Percentiles rank a stretch among this genome's conserved stretches.
Conservation (phyloP, 768 basidiomycete species). For the Tulasnella calospora region DNA sequence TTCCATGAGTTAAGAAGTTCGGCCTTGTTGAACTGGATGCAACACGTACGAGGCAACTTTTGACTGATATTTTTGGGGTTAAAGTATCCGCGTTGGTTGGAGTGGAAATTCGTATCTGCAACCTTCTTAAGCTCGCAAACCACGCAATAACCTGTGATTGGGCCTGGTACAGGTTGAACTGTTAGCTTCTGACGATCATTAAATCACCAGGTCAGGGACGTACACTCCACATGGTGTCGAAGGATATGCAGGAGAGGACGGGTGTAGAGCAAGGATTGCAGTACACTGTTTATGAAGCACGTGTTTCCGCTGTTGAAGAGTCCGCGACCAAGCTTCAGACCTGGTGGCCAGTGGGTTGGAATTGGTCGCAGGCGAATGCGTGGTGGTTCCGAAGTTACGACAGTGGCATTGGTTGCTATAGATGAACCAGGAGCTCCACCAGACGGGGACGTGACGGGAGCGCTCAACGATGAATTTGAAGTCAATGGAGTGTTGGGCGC, state of each 20-base stretch:
- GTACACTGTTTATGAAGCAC: slow-evolving; percentile 90
- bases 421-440: neutral
- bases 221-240: slow-evolving; percentile 52
- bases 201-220: slow-evolving; percentile 34
- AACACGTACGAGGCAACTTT: slow-evolving; percentile 37
- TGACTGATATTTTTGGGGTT: slow-evolving; percentile 60
- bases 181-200: neutral
- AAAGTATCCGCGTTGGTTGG: slow-evolving; percentile 37
- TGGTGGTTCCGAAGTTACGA: neutral
- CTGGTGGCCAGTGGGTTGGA: slow-evolving; percentile 16
- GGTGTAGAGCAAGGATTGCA: slow-evolving; percentile 92
- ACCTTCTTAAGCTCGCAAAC: neutral
- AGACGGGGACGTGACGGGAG: neutral
- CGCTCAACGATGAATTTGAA: neutral
- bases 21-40: neutral
- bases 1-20: neutral
- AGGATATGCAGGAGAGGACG: slow-evolving; percentile 73
- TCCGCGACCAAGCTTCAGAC: slow-evolving; percentile 47
- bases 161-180: neutral
- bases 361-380: slow-evolving; percentile 8
- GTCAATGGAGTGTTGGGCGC: neutral
- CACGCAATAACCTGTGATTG: neutral
- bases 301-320: slow-evolving; percentile 87
- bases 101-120: slow-evolving; percentile 41
- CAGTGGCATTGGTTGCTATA: neutral